Percentiles rank a stretch among this genome's conserved stretches.
phyloP scores from a whole-genome alignment of 208 protist species.

The Entamoeba moshkovskii region DNA sequence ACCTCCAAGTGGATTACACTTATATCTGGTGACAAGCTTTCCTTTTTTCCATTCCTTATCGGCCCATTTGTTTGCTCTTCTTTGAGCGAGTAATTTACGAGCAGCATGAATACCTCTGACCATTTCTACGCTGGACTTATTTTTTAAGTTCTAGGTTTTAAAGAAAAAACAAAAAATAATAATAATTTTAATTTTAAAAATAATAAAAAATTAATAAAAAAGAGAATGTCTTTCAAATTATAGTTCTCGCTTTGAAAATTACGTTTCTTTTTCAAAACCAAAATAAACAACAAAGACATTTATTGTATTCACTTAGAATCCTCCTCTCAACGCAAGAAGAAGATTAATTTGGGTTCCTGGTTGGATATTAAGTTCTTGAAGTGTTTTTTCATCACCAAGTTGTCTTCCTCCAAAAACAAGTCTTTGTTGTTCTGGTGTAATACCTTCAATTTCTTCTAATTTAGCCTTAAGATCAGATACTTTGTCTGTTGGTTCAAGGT shows the following conservation, averaged over 20 bases:
- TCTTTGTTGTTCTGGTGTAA: slow-evolving; percentile 57
- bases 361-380: slow-evolving; percentile 49
- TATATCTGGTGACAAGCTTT: slow-evolving; percentile 74
- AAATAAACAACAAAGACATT: too few relatives aligned
- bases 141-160: background rate
- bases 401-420: slow-evolving; percentile 56
- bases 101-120: slow-evolving; percentile 81
- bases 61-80: slow-evolving; percentile 77
- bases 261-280: too few relatives aligned
- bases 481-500: slow-evolving; percentile 55
- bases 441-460: slow-evolving; percentile 56
- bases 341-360: slow-evolving; percentile 54
- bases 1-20: slow-evolving; percentile 87
- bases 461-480: slow-evolving; percentile 55
- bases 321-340: slow-evolving; percentile 54
- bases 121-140: slow-evolving; percentile 52
- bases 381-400: slow-evolving; percentile 50
- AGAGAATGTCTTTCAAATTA: too few relatives aligned
- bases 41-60: slow-evolving; percentile 91
- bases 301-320: background rate
- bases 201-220: too few relatives aligned
- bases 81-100: slow-evolving; percentile 77
- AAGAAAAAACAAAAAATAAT: too few relatives aligned
- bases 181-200: too few relatives aligned
- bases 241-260: too few relatives aligned